Conservation (phyloP, 768 basidiomycete species). For the Trametes punicea region DNA sequence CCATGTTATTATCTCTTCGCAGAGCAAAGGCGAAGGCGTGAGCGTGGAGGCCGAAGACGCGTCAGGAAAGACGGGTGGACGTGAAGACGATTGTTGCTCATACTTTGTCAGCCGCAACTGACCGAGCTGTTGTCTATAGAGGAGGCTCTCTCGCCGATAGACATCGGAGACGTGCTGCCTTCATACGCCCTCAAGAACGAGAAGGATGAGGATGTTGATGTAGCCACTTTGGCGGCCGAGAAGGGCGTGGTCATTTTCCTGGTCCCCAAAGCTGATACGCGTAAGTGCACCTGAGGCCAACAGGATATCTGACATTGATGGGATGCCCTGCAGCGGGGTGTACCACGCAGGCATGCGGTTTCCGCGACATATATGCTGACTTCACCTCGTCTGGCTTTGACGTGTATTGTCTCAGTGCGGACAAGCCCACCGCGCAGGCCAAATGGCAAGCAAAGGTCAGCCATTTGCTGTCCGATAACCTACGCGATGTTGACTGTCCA, state of each 20-base stretch:
- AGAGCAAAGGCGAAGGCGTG: conserved; percentile 19
- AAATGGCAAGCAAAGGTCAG: conserved; percentile 85
- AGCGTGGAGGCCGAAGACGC: conserved; percentile 6
- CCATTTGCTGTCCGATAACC: not conserved
- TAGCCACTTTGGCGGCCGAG: conserved; percentile 59
- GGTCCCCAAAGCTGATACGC: conserved; percentile 83
- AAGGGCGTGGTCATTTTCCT: conserved; percentile 80
- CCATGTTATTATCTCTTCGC: no score
- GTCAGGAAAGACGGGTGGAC: not conserved
- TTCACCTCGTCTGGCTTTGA: conserved; percentile 64
- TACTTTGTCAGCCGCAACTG: no score
- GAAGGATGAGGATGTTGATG: conserved; percentile 73
- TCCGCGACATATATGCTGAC: conserved; percentile 77
- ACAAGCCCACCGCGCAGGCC: conserved; percentile 66
- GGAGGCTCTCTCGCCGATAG: conserved; percentile 36
- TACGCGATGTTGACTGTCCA: not conserved
- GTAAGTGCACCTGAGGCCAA: conserved; percentile 43
- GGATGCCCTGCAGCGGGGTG: conserved; percentile 62
- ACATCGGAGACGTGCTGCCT: conserved; percentile 75
- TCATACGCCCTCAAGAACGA: conserved; percentile 79
- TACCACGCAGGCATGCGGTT: conserved; percentile 90
- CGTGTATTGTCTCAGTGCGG: conserved; percentile 84
- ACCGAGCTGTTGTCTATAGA: not conserved
- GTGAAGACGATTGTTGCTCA: not conserved
- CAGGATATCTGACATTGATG: no score